Percentiles rank a stretch among this genome's conserved stretches.
phyloP scores from a whole-genome alignment of 139 green algal genomes.

The Picochlorum sp. region DNA sequence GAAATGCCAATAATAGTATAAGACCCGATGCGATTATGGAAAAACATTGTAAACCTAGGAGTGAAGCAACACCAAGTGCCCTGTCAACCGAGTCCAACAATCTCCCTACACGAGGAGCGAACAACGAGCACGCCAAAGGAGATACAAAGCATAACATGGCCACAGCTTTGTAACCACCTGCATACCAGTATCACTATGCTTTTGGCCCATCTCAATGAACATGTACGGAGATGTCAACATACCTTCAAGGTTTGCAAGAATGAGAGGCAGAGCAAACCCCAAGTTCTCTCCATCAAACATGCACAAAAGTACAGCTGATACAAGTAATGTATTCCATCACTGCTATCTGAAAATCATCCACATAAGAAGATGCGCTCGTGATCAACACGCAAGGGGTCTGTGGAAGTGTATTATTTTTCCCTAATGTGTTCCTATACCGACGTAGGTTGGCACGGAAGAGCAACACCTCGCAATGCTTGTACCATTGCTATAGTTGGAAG shows the following conservation, averaged over 20 bases:
- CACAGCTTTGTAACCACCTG: constrained; percentile 21
- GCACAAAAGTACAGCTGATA: constrained; percentile 24
- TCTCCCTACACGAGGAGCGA: constrained; percentile 19
- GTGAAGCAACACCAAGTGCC: constrained; percentile 15
- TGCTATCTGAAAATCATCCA: no score
- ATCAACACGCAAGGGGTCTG: no score
- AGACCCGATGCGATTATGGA: constrained; percentile 22
- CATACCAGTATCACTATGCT: neutral
- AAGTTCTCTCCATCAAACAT: constrained; percentile 43
- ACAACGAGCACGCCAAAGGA: constrained; percentile 29
- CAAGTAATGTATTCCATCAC: constrained; percentile 1
- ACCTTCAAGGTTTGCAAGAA: constrained; percentile 31
- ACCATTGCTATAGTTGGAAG: no score
- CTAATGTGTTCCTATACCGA: no score
- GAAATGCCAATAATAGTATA: constrained; percentile 7
- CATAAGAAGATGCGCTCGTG: no score
- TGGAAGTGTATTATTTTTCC: no score
- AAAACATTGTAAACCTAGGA: constrained; percentile 21
- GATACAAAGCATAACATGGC: constrained; percentile 34
- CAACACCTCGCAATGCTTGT: no score
- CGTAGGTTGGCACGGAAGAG: no score
- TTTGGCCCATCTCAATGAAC: neutral
- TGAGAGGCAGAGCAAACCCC: constrained; percentile 38
- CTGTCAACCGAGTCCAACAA: constrained; percentile 25
- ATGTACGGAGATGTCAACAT: neutral